Base-by-base conservation (phyloP, 768 basidiomycete genomes). In the Rhizopogon salebrosus region DNA sequence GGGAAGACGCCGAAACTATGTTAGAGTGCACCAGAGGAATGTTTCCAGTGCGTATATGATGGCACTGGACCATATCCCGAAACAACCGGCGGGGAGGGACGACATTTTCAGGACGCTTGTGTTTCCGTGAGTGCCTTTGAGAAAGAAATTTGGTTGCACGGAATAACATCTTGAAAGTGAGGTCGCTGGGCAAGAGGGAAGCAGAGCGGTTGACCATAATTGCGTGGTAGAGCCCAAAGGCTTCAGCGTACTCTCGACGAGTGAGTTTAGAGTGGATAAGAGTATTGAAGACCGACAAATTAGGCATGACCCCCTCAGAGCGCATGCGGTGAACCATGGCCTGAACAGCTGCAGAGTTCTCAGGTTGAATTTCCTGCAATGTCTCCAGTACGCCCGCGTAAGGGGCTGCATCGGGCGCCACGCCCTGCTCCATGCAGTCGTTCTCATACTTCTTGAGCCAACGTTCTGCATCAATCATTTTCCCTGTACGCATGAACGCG, bases 131-230 rank as follows among this genome's bases (percentile, higher is more conserved):
- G 49, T 54, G 62, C 22, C 54, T 52, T 6, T 54, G 51, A 27
- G 41, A 57, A 52, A 42, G 60, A 53, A 49, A 60, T 45, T 37
- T 53, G 3, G 54, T 55, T 6, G 69, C 64, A 24, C 64, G 67
- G 56, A 81, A 79, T 20, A 82, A 61, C 53, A 63, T 63, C 16
- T 67, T 72, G 66, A 74, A 82, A 0, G 79, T 80, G 53, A 64
- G 67, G 53, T 80, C 72, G 6, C 78, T 80, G 1, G 61, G 62
- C 48, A 75, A 60, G 4, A 65, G 51, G 0, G 60, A 55, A 9
- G 57, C 59, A 1, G 64, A 58, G 1, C 72, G 64, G 29, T 73
- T 62, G 24, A 41, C 52, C 56, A 72, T 64, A 42, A 83, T 60
- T 20, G 72, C 49, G 7, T 59, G 59, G 57, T 81, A 84, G 4